Evolutionary conservation across 352 stramenopile genomes (phyloP).

Genomic region (Phytophthora cryptogea): DNA sequence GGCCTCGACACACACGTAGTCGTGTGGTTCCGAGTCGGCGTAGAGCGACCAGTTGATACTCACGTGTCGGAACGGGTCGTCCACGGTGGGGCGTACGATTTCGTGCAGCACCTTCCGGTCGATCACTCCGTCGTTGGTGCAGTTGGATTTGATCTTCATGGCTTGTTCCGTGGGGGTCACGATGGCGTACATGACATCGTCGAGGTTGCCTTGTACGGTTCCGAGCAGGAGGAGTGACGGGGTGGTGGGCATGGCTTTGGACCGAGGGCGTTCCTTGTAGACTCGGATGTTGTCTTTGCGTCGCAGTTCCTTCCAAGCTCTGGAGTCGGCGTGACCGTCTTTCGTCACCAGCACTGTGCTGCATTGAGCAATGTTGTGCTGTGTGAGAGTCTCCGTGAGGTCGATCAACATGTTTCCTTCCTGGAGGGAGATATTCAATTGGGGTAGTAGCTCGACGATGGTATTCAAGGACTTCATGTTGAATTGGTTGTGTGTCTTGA

Average conservation of each 20-base stretch:
- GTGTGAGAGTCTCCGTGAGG: constrained; percentile 27
- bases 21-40: constrained; percentile 32
- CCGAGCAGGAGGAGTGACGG: constrained; percentile 36
- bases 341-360: constrained; percentile 22
- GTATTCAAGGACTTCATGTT: constrained; percentile 20
- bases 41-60: constrained; percentile 47
- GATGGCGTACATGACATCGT: constrained; percentile 41
- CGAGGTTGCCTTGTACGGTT: constrained; percentile 17
- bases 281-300: constrained; percentile 26
- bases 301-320: constrained; percentile 34
- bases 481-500: constrained; percentile 1
- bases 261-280: constrained; percentile 27
- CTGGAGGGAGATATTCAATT: constrained; percentile 17
- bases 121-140: constrained; percentile 41
- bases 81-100: constrained; percentile 19
- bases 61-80: constrained; percentile 45
- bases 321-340: constrained; percentile 25
- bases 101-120: constrained; percentile 33
- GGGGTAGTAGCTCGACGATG: constrained; percentile 12
- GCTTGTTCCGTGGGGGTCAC: constrained; percentile 29
- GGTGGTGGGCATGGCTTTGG: constrained; percentile 8
- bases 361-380: constrained; percentile 37
- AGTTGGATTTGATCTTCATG: constrained; percentile 43
- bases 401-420: constrained; percentile 27
- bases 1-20: constrained; percentile 53